These are phyloP conservation scores for Sistotremastrum suecicum DNA, from an alignment of 768 basidiomycete genomes.

Conservation along the genomic window DNA sequence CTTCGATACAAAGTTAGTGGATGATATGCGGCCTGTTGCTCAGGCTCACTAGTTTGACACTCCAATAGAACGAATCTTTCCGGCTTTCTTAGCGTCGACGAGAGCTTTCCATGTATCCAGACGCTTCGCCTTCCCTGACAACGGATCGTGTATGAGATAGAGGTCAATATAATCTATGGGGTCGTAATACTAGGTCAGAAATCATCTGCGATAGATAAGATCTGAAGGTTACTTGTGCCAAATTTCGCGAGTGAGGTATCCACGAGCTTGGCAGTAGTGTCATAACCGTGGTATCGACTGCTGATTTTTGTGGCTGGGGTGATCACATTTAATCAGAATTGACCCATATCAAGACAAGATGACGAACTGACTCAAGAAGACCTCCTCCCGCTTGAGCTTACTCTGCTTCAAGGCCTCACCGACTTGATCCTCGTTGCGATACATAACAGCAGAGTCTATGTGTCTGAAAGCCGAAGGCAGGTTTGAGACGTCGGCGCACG, in stretches of 20 bases:
- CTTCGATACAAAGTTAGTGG: constrained; percentile 22
- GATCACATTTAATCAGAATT: background rate
- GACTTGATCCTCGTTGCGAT: constrained; percentile 23
- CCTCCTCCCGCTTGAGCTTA: constrained; percentile 37
- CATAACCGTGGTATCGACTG: constrained; percentile 47
- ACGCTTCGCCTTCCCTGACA: constrained; percentile 46
- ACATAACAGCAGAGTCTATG: constrained; percentile 59
- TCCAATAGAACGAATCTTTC: constrained; percentile 60
- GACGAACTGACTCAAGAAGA: constrained; percentile 52
- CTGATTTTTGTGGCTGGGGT: constrained; percentile 49
- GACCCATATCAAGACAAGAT: background rate
- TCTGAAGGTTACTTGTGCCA: constrained; percentile 9
- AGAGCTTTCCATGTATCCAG: constrained; percentile 63
- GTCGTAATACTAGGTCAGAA: constrained; percentile 4
- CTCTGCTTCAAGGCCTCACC: constrained; percentile 21
- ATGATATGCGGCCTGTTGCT: background rate
- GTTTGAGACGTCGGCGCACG: background rate
- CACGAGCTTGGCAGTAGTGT: constrained; percentile 41
- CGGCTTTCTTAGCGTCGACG: constrained; percentile 41
- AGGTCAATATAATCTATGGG: constrained; percentile 49
- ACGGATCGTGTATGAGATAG: constrained; percentile 66
- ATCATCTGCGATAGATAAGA: background rate
- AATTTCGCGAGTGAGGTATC: constrained; percentile 47
- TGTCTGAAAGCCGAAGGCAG: constrained; percentile 30
- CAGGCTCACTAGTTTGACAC: constrained; percentile 68